Evolutionary conservation across 2,329 filamentous ascomycete genomes (phyloP).

Genomic region (Aspergillus calidoustus): DNA sequence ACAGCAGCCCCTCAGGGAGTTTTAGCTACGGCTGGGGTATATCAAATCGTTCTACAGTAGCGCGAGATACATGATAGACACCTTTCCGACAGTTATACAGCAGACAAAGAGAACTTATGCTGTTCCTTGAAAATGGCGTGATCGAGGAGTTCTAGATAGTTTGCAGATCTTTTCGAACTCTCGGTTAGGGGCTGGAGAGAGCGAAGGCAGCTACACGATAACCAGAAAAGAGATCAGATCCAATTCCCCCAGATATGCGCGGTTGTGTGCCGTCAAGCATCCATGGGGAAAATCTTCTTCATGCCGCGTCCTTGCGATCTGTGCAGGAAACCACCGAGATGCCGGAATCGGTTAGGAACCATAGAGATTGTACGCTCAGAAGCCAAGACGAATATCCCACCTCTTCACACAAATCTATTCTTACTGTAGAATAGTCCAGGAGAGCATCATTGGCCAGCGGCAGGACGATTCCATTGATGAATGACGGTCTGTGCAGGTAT

Average conservation of each 20-base stretch:
- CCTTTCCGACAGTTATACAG: slow-evolving; percentile 1
- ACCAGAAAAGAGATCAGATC: not conserved
- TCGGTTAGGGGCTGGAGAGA: not conserved
- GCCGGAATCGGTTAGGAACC: slow-evolving; percentile 7
- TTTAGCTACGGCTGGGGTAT: slow-evolving; percentile 3
- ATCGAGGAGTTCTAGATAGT: not conserved
- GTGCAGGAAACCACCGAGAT: slow-evolving; percentile 1
- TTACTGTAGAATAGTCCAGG: slow-evolving; percentile 6
- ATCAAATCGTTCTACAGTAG: not conserved
- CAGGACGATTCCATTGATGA: slow-evolving; percentile 6
- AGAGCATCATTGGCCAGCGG: slow-evolving; percentile 2
- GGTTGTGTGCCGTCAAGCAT: not conserved
- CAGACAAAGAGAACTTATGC: not conserved
- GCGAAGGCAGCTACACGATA: not conserved
- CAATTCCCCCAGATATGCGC: not conserved
- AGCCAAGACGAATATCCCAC: slow-evolving; percentile 13
- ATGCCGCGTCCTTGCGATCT: not conserved
- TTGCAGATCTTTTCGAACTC: not conserved
- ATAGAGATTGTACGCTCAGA: not conserved
- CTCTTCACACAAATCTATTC: slow-evolving; percentile 9
- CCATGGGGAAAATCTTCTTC: slow-evolving; percentile 4
- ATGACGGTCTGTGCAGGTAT: slow-evolving; percentile 2
- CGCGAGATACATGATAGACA: not conserved
- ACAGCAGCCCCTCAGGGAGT: not conserved
- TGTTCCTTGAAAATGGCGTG: not conserved